Conservation (phyloP, 805 yeast species). For the Pichia sporocuriosa region DNA sequence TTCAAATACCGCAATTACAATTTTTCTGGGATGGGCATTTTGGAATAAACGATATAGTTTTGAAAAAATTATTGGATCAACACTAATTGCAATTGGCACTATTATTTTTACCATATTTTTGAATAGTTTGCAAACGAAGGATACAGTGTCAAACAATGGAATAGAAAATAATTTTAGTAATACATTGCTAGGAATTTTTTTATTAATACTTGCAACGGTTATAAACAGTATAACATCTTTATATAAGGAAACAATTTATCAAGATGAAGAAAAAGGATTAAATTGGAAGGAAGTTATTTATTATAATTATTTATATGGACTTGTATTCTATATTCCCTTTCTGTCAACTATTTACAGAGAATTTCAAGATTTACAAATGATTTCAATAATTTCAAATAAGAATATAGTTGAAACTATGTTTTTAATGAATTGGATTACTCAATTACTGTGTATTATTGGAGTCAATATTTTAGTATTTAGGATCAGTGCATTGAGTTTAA, state of each 20-base stretch:
- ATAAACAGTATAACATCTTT: slow-evolving; percentile 22
- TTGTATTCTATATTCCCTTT: slow-evolving; percentile 45
- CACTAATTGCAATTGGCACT: slow-evolving; percentile 50
- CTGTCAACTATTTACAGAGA: slow-evolving; percentile 20
- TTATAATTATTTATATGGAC: slow-evolving; percentile 48
- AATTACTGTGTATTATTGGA: slow-evolving; percentile 58
- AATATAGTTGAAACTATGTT: slow-evolving; percentile 23
- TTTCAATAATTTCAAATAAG: background rate
- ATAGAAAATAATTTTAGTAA: background rate
- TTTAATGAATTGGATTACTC: slow-evolving; percentile 43
- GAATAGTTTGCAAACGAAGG: background rate
- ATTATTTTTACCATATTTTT: slow-evolving; percentile 32
- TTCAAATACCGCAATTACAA: slow-evolving; percentile 54
- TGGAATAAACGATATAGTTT: slow-evolving; percentile 40
- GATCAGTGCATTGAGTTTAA: slow-evolving; percentile 56
- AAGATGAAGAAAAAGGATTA: slow-evolving; percentile 25
- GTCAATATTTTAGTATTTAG: slow-evolving; percentile 55
- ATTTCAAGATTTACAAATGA: background rate
- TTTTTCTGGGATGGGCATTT: slow-evolving; percentile 45
- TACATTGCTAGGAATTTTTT: slow-evolving; percentile 5
- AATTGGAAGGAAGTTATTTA: slow-evolving; percentile 64
- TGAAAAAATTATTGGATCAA: slow-evolving; percentile 44
- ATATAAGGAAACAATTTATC: slow-evolving; percentile 46
- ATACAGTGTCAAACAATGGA: background rate
- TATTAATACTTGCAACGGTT: slow-evolving; percentile 32